phyloP scores from a whole-genome alignment of 2,329 filamentous ascomycete species.

The Tolypocladium sp. region DNA sequence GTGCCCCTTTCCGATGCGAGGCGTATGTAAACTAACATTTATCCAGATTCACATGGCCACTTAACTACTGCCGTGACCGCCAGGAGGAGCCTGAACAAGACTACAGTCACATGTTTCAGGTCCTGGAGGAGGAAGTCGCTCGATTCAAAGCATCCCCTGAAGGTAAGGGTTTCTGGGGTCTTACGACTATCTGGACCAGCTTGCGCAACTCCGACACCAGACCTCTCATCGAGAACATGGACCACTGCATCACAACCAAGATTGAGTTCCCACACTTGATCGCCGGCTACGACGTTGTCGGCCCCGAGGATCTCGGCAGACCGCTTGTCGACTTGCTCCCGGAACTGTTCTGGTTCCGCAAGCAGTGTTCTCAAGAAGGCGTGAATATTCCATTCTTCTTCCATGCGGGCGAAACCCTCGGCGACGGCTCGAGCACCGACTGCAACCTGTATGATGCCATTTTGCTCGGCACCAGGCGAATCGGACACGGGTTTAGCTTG shows the following conservation, averaged over 20 bases:
- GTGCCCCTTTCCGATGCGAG: conserved; percentile 2
- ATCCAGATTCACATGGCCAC: conserved; percentile 57
- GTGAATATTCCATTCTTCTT: conserved; percentile 92
- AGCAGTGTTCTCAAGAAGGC: conserved; percentile 67
- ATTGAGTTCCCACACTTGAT: conserved; percentile 69
- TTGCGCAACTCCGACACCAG: conserved; percentile 56
- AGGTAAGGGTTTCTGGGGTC: conserved; percentile 73
- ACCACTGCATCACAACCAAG: conserved; percentile 77
- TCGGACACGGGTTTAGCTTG: conserved; percentile 81
- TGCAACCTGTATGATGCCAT: conserved; percentile 82
- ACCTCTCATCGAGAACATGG: conserved; percentile 70
- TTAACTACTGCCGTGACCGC: conserved; percentile 58
- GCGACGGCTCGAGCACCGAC: conserved; percentile 64
- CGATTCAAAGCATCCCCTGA: conserved; percentile 63
- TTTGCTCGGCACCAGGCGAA: conserved; percentile 75
- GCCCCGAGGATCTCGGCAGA: conserved; percentile 73
- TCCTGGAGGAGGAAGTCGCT: conserved; percentile 69
- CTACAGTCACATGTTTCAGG: conserved; percentile 60
- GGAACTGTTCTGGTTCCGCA: conserved; percentile 88
- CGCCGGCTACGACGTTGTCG: conserved; percentile 82
- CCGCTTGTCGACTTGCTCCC: conserved; percentile 70
- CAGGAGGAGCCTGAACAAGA: conserved; percentile 57
- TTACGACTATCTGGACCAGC: conserved; percentile 76
- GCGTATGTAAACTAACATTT: neutral
- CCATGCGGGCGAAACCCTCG: conserved; percentile 83